phyloP scores from a whole-genome alignment of 1,284 basidiomycete species.

The Malassezia cuniculi region DNA sequence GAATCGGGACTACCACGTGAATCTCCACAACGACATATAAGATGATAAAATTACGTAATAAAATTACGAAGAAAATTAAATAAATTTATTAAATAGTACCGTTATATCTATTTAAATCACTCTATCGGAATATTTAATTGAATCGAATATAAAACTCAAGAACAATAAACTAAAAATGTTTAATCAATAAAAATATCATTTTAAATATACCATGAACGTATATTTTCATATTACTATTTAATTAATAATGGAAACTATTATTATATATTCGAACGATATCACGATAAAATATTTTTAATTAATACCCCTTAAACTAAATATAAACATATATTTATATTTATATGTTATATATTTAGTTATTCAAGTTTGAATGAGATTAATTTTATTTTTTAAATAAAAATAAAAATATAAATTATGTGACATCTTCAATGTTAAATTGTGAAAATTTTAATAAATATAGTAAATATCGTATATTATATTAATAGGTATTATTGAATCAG shows the following conservation, averaged over 20 bases:
- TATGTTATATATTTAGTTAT: too few species aligned
- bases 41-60: not conserved
- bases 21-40: not conserved
- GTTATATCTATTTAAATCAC: too few species aligned
- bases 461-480: not conserved
- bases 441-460: not conserved
- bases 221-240: not conserved
- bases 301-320: not conserved
- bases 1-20: too few species aligned
- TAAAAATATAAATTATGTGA: constrained; percentile 1
- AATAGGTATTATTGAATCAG: not conserved
- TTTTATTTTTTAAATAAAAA: not conserved
- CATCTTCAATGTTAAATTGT: too few species aligned
- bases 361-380: too few species aligned
- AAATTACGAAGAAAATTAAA: not conserved
- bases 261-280: too few species aligned
- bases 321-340: not conserved
- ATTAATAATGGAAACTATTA: not conserved
- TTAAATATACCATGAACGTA: not conserved
- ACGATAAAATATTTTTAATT: not conserved
- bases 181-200: too few species aligned
- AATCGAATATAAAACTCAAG: constrained; percentile 1
- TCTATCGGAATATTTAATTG: too few species aligned
- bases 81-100: not conserved
- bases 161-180: not conserved